Evolutionary conservation across 1,284 basidiomycete genomes (phyloP).

Genomic region (Microbotryomycetes sp.): DNA sequence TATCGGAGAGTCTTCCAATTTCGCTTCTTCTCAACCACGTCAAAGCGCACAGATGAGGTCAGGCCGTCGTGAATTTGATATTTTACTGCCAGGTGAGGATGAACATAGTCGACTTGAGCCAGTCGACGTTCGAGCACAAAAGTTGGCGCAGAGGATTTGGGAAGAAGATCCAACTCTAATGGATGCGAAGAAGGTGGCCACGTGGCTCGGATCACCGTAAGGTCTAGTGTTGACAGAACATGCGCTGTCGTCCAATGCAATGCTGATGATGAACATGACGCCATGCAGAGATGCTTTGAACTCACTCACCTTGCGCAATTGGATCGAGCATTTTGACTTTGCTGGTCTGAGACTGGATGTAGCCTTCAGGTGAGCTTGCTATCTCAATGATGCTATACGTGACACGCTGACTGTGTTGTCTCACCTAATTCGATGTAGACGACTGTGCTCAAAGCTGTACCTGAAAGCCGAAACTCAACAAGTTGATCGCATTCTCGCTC

Average conservation of each 20-base stretch:
- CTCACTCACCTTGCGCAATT: constrained; percentile 64
- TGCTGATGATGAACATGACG: not conserved
- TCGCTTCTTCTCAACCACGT: too few relatives aligned
- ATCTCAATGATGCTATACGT: not conserved
- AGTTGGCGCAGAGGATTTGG: constrained; percentile 72
- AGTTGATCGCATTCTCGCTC: constrained; percentile 89
- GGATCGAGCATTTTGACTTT: constrained; percentile 89
- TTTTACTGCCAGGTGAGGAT: not conserved
- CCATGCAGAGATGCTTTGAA: constrained; percentile 61
- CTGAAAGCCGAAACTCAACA: constrained; percentile 96
- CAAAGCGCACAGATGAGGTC: too few relatives aligned
- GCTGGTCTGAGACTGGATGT: constrained; percentile 69
- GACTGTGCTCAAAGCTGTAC: constrained; percentile 82
- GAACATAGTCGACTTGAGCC: constrained; percentile 16
- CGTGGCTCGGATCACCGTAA: constrained; percentile 85
- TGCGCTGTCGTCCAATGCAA: not conserved
- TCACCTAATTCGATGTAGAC: constrained; percentile 47
- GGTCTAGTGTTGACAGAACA: too few relatives aligned
- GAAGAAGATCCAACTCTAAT: constrained; percentile 80
- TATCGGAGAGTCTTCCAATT: too few relatives aligned
- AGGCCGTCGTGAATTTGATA: not conserved
- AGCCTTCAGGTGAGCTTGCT: constrained; percentile 67
- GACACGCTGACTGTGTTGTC: not conserved
- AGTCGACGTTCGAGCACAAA: constrained; percentile 59
- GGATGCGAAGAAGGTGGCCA: constrained; percentile 83